Evolutionary conservation across 164 flowering plant genomes (phyloP).

Genomic region (Umbellularia californica): DNA sequence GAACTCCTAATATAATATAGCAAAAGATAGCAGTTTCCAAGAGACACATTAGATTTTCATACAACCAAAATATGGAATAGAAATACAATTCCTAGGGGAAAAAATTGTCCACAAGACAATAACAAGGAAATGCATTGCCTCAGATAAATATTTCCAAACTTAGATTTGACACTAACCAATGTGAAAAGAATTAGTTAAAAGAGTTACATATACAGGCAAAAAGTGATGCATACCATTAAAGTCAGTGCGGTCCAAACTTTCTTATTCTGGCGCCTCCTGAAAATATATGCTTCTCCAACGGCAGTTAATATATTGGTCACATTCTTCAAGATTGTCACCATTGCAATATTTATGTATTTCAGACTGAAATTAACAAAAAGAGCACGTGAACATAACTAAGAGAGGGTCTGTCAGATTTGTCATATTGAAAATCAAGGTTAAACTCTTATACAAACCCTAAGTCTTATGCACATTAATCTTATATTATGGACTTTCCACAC

Average conservation of each 20-base stretch:
- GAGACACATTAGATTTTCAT: not conserved
- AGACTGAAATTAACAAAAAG: constrained; percentile 40
- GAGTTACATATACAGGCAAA: not conserved
- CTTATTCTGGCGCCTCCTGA: constrained; percentile 58
- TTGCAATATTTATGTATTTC: constrained; percentile 75
- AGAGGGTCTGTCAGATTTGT: not conserved
- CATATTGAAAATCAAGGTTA: not conserved
- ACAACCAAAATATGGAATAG: no score
- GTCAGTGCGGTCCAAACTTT: constrained; percentile 89
- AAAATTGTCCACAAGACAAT: not conserved
- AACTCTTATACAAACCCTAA: not conserved
- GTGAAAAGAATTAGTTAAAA: not conserved
- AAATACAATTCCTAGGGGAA: no score
- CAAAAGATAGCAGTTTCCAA: no score
- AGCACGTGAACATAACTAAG: not conserved
- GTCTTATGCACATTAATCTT: no score
- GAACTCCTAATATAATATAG: not conserved
- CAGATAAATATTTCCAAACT: not conserved
- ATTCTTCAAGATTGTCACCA: constrained; percentile 91
- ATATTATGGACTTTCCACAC: not conserved
- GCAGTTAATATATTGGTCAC: constrained; percentile 78
- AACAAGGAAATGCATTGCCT: not conserved
- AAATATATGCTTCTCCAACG: constrained; percentile 64
- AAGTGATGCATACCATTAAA: constrained; percentile 50
- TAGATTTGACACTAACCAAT: not conserved